Base-by-base conservation (phyloP, 805 yeast species). In the Kregervanrija pseudodelftensis region DNA sequence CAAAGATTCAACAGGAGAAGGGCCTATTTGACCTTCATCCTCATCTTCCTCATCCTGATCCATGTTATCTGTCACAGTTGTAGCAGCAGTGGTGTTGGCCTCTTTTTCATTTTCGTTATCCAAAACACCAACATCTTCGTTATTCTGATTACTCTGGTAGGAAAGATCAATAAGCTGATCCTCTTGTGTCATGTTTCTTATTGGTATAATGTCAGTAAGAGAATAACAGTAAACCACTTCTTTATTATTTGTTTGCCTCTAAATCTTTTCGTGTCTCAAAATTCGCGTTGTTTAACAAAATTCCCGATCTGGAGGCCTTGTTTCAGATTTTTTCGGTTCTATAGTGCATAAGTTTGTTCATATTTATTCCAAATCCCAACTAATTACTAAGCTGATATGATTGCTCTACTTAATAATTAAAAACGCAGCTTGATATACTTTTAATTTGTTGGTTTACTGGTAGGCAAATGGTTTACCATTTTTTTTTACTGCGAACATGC, bases 1-100 rank as follows among this genome's bases (percentile, higher is more conserved):
- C 41, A 79, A 64, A 44, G 71, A 76, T 14, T 68, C 62, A 39
- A 79, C 66, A 3, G 77, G 77, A 46, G 78, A 66, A 3, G 84
- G 84, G 0, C 84, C 83, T 5, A 53, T 53, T 22, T 56, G 54
- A n/a, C 56, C 64, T 11, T 61, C 65, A 39, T 72, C 69, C 10
- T 72, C 68, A 12, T 68, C 76, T 3, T 74, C 84, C 8, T 77
- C 84, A 4, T 68, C 76, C 5, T 48, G 44, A 12, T 41, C 14
- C 12, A 15, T 15, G 32, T 39, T 22, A 35, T 32, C 22, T 1
- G 33, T 32, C 11, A 30, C 14, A 30, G 32, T 33, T 10, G 52
- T 53, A 22, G 46, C 49, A 5, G 38, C 36, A 11, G 30, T 33
- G 12, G 28, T 30, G 12, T 39, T 39, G 44, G 42, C 40, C 44